Evolutionary conservation across 1,139 yeast species (phyloP), one percentile per base, ranked within the genome.

Genomic region (Kodamaea sp.): DNA sequence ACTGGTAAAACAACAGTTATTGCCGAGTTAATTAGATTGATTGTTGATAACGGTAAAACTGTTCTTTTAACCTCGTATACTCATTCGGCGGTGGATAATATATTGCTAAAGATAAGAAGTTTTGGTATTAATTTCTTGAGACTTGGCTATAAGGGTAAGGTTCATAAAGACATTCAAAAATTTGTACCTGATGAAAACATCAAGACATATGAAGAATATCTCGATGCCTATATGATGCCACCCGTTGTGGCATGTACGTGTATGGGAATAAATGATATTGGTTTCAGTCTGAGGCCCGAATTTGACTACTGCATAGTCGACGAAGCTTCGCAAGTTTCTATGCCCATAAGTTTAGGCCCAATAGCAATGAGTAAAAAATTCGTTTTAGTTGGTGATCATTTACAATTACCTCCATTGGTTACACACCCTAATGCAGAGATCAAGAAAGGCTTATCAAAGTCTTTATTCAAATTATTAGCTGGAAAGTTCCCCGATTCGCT

Each of bases 1-100:
- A 92, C 98, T 0, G 99, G 99, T 10, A 92, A 94, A 56, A 92
- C 98, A 0, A 90, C 97, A 0, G 84, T 90, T 0, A 87, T 92
- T 43, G 87, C 95, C 0, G 81, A 83, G 34, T 58, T 92, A 10
- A 83, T 90, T 33, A 70, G 74, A 42, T 63, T 74, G 29, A 61
- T 92, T 27, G 84, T 83, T 0, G 60, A 61, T 1, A 72, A 72
- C 28, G 80, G 79, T 2, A 84, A 85, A 52, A 69, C 86, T 0
- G 84, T 92, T 0, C 65, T 92, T 31, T 63, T 94, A 36, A 78
- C 97, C 0, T 86, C 96, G 0, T 89, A 87, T 55, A 92, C 99
- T 0, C 95, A 92, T 57, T 85, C 97, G 0, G 97, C 98, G 0
- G 97, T 94, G 6, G 98, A 92, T 56, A 92, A 92, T 49, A 87